Conservation (phyloP, 768 basidiomycete species). For the Mycena rebaudengoi region DNA sequence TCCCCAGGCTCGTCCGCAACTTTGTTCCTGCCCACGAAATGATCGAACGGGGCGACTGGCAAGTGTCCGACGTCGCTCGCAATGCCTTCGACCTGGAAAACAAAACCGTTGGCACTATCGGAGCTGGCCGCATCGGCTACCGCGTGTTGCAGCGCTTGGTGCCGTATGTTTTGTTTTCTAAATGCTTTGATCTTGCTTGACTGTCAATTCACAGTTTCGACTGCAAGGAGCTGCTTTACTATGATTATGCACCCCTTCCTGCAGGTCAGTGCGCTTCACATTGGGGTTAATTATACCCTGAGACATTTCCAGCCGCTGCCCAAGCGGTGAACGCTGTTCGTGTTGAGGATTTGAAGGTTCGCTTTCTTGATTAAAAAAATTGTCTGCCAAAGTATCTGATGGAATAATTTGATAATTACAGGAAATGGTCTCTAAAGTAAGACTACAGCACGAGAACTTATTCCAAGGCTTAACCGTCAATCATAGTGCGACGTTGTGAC, state of each 20-base stretch:
- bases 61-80: constrained; percentile 83
- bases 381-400: constrained; percentile 73
- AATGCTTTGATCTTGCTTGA: background rate
- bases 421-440: constrained; percentile 60
- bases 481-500: constrained; percentile 79
- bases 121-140: constrained; percentile 84
- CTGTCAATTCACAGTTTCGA: constrained; percentile 57
- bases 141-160: constrained; percentile 81
- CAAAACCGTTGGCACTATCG: constrained; percentile 93
- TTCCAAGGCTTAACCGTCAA: background rate
- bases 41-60: constrained; percentile 88
- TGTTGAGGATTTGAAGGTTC: constrained; percentile 81
- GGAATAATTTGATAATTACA: constrained; percentile 88
- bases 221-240: constrained; percentile 91
- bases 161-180: constrained; percentile 42
- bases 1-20: constrained; percentile 81
- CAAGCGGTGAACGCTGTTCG: constrained; percentile 75
- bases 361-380: constrained; percentile 59
- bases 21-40: constrained; percentile 90
- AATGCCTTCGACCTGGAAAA: constrained; percentile 89
- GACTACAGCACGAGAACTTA: background rate
- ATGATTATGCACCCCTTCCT: constrained; percentile 81
- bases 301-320: constrained; percentile 57
- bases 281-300: background rate
- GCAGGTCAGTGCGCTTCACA: constrained; percentile 47